A percentile compares a stretch with the other conserved stretches of the same genome.
Evolutionary conservation across 495 filamentous ascomycete species (phyloP).

Genomic region (Glonium stellatum): DNA sequence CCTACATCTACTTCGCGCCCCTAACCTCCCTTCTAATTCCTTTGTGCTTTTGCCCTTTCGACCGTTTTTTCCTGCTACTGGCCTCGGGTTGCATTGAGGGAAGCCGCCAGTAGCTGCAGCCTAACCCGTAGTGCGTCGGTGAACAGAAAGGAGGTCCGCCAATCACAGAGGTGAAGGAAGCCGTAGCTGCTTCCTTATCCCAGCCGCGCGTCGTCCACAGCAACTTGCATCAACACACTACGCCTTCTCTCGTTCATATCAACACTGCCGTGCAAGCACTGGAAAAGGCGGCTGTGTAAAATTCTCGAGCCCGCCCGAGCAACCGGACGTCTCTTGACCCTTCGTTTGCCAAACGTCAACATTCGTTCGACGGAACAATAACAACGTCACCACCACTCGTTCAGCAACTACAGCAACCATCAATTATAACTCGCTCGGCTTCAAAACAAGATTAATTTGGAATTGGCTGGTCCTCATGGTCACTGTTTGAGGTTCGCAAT

Average conservation of each 20-base stretch:
- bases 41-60: not conserved
- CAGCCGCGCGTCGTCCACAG: constrained; percentile 14
- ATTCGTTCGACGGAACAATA: constrained; percentile 6
- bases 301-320: constrained; percentile 1
- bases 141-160: constrained; percentile 5
- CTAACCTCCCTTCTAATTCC: not conserved
- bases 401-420: constrained; percentile 11
- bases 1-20: constrained; percentile 2
- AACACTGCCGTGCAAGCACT: constrained; percentile 8
- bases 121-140: constrained; percentile 4
- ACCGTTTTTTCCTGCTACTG: not conserved
- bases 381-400: constrained; percentile 12
- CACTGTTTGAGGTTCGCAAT: constrained; percentile 31
- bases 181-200: constrained; percentile 2
- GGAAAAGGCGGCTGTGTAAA: constrained; percentile 12
- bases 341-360: constrained; percentile 5
- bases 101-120: not conserved
- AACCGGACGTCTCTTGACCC: not conserved
- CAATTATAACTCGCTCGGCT: constrained; percentile 1
- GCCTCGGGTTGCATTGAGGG: not conserved
- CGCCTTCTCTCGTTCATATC: constrained; percentile 17
- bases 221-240: constrained; percentile 13
- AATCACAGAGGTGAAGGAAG: constrained; percentile 2
- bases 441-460: constrained; percentile 17
- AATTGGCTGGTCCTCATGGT: constrained; percentile 23